Base-by-base conservation (phyloP, 306 rosid genomes). In the Vachellia pachyceras region DNA sequence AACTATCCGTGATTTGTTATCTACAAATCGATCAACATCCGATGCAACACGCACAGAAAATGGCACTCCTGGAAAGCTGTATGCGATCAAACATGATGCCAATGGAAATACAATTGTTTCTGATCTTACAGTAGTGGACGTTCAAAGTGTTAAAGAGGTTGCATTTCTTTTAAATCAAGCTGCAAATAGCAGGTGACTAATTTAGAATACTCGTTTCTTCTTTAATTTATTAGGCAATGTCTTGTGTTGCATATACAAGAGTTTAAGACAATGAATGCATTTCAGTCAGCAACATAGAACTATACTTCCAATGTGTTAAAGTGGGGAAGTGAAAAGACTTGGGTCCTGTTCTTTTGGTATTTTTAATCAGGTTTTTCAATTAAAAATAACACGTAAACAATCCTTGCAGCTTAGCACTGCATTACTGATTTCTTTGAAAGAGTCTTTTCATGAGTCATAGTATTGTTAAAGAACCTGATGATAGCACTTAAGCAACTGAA, bases 41-140 rank as follows among this genome's bases (percentile, higher is more conserved):
- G 87, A 85, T 67, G 74, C 73, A 49, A 71, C 75, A 20, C 89
- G 89, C 12, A 4, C 71, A 22, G 99, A 95, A 82, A 90, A 87
- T 82, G 91, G 94, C 46, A 84, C 79, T 78, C 90, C 89, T 82
- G 89, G 94, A 55, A 95, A 95, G 83, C 99, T 90, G 41, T 91
- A 89, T 77, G 77, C 98, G 15, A 92, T 95, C 81, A 95, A 95
- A 82, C 98, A 95, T 52, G 99, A 95, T 76, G 87, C 88, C 71
- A 90, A 25, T 41, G 98, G 98, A 69, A 93, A 93, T 67, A 87
- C 98, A 25, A 90, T 85, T 11, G 97, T 95, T 75, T 88, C 97
- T 71, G 99, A 95, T 89, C 98, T 95, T 52, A 95, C 95, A 52
- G 82, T 93, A 40, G 90, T 95, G 85, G 98, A 93, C 88, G 99